These are phyloP conservation scores for Rhizopus stolonifer DNA, from an alignment of 371 early-diverging fungal species.

Conservation along the genomic window DNA sequence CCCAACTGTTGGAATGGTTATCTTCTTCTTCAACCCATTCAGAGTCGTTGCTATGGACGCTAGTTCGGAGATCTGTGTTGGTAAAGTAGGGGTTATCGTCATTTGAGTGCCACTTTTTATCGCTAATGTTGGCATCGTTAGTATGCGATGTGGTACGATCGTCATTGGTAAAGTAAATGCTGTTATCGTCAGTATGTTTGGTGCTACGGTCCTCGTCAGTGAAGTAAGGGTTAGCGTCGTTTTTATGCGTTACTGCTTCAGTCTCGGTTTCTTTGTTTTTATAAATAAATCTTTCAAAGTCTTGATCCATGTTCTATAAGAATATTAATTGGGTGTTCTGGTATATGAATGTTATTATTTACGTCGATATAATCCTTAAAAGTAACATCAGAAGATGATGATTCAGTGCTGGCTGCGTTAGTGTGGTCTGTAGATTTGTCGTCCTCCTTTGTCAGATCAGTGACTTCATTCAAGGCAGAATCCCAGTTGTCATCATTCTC, in stretches of 20 bases:
- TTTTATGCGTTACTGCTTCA: conserved; percentile 37
- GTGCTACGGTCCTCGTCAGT: conserved; percentile 11
- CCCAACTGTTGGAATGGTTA: conserved; percentile 12
- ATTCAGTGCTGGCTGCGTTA: not conserved
- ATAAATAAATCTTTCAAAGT: conserved; percentile 26
- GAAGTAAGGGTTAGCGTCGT: conserved; percentile 24
- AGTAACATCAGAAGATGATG: not conserved
- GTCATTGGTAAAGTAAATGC: conserved; percentile 15
- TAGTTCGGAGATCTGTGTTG: conserved; percentile 21
- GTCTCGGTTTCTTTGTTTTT: conserved; percentile 34
- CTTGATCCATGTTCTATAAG: conserved; percentile 24
- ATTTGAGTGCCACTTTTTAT: conserved; percentile 8
- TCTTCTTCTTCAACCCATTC: conserved; percentile 19
- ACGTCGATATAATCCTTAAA: conserved; percentile 16
- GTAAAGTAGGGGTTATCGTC: conserved; percentile 28
- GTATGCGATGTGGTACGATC: conserved; percentile 3
- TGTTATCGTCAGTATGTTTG: not conserved
- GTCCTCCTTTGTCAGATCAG: conserved; percentile 7
- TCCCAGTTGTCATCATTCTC: conserved; percentile 18
- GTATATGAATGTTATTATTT: not conserved
- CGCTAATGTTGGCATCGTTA: not conserved
- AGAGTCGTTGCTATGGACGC: not conserved
- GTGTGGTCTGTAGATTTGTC: not conserved
- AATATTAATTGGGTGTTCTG: not conserved
- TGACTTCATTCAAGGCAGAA: conserved; percentile 16